Evolutionary conservation across 1,284 basidiomycete species (phyloP).

Genomic region (Ceratobasidium sp.): DNA sequence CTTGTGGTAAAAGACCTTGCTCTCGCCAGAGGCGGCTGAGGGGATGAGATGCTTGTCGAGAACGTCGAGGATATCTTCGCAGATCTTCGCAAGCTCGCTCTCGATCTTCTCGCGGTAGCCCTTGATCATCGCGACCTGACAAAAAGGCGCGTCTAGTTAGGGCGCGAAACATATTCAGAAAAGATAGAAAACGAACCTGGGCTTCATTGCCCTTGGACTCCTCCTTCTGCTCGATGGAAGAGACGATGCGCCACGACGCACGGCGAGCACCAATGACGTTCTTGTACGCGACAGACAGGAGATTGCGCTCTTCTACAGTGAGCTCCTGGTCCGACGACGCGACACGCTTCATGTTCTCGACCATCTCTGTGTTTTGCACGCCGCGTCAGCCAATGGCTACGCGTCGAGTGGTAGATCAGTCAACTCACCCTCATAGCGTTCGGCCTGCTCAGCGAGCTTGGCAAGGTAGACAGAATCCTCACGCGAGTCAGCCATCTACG

Average conservation of each 20-base stretch:
- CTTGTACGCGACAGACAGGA: conserved; percentile 99
- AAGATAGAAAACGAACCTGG: conserved; percentile 63
- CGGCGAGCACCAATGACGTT: conserved; percentile 99
- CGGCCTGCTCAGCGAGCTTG: conserved; percentile 99
- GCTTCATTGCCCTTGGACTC: conserved; percentile 99
- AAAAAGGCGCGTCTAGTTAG: conserved; percentile 32
- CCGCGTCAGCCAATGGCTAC: conserved; percentile 41
- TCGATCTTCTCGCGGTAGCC: conserved; percentile 99
- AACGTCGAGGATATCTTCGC: conserved; percentile 99
- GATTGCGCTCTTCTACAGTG: conserved; percentile 99
- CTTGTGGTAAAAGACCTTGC: conserved; percentile 99
- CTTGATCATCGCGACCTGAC: conserved; percentile 94
- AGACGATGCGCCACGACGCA: conserved; percentile 99
- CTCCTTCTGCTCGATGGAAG: conserved; percentile 99
- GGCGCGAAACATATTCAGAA: neutral
- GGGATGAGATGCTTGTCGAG: conserved; percentile 99
- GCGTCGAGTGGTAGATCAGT: conserved; percentile 44
- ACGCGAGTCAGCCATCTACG: conserved; percentile 85
- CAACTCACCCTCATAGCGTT: conserved; percentile 96
- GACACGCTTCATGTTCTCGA: conserved; percentile 99
- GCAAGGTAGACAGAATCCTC: conserved; percentile 99
- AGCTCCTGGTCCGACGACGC: conserved; percentile 98
- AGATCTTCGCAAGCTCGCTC: conserved; percentile 97
- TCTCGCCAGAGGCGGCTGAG: conserved; percentile 97
- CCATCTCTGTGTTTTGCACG: conserved; percentile 81